A percentile compares a stretch with the other conserved stretches of the same genome.
phyloP scores from a whole-genome alignment of 2,329 filamentous ascomycete species.

The Monilinia laxa region DNA sequence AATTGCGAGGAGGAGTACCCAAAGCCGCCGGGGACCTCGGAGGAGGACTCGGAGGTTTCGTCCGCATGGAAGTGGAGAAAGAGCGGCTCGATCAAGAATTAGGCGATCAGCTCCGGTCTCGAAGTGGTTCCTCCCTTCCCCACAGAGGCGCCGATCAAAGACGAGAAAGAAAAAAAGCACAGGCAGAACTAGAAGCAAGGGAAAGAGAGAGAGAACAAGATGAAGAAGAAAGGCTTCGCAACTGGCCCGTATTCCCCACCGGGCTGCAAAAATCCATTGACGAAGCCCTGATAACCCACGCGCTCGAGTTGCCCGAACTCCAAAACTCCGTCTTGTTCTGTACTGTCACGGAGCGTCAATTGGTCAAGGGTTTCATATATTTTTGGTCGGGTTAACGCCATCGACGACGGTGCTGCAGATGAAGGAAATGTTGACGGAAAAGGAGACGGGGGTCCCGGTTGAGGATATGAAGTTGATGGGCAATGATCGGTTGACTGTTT shows the following conservation, averaged over 20 bases:
- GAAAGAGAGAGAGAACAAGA: neutral
- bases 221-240: neutral
- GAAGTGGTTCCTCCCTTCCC: no score
- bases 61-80: neutral
- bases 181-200: neutral
- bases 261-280: neutral
- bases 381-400: neutral
- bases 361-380: neutral
- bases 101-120: no score
- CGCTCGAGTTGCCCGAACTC: neutral
- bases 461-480: conserved; percentile 2
- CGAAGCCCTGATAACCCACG: neutral
- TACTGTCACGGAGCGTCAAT: neutral
- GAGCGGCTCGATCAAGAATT: neutral
- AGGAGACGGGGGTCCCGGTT: neutral
- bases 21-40: neutral
- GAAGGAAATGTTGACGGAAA: neutral
- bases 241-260: neutral
- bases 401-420: neutral
- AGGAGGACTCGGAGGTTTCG: neutral
- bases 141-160: no score
- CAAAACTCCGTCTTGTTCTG: neutral
- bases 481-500: neutral
- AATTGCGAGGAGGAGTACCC: neutral
- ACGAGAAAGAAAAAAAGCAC: neutral